Base-by-base conservation (phyloP, 1,139 yeast genomes). In the Kodamaea plutei region DNA sequence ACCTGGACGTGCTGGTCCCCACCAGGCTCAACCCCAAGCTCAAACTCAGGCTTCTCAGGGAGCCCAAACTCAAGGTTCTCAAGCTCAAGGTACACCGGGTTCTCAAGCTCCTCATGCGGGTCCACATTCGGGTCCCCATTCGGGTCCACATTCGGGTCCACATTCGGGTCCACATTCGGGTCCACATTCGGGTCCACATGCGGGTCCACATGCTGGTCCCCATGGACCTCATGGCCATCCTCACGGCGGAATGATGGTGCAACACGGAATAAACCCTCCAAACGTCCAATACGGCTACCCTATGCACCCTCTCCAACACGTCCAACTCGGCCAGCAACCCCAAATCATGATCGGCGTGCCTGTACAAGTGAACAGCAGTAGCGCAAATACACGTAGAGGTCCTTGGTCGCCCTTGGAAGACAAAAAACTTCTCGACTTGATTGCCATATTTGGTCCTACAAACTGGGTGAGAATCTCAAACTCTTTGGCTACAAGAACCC, bases 321-420 rank as follows among this genome's bases (percentile, higher is more conserved):
- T 22, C n/a, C 29, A 20, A 19, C 11, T 13, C 8, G 18, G 18
- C n/a, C 29, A 26, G 13, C 29, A 28, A 13, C 17, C 17, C n/a
- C 25, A 23, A 14, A 13, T 19, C 23, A 28, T 31, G 23, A 31
- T 31, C 21, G 29, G 30, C 10, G 35, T 32, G 20, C 35, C 35
- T 4, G 35, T 32, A n/a, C 34, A 31, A 24, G 35, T 32, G 13
- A 32, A 16, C 25, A 32, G 19, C 32, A 22, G 23, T 9, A 20
- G 30, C 14, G 28, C 28, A 27, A 34, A 34, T 19, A 38, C 44
- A 15, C 41, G 47, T 11, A 60, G 91, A 36, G 96, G 96, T 1
- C 94, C 95, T 1, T 87, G 96, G 96, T 76, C 93, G 7, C 82
- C 88, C 1, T 80, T 79, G 26, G 96, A 87, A 52, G 96, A 87